Evolutionary conservation across 805 yeast genomes (phyloP).

Genomic region (Wickerhamiella siamensis): DNA sequence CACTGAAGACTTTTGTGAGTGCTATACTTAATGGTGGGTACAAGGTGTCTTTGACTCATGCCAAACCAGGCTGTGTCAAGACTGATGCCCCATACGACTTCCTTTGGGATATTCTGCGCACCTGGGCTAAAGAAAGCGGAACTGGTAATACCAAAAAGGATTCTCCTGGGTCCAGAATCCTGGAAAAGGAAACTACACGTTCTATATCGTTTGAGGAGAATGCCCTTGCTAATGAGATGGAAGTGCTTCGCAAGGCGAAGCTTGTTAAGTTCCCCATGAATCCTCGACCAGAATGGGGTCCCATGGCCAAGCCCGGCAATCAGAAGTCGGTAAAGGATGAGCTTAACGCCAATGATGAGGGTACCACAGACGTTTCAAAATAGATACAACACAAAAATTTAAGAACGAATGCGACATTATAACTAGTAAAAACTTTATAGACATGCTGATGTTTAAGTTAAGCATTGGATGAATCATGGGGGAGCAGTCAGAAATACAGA

Average conservation of each 20-base stretch:
- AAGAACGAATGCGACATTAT: slow-evolving; percentile 5
- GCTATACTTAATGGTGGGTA: slow-evolving; percentile 80
- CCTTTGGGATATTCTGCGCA: slow-evolving; percentile 57
- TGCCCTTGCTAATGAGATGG: slow-evolving; percentile 45
- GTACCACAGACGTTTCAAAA: not conserved
- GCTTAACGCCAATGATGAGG: not conserved
- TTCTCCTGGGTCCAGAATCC: slow-evolving; percentile 23
- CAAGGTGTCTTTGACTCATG: slow-evolving; percentile 76
- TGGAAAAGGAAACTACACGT: slow-evolving; percentile 18
- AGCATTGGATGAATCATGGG: not conserved
- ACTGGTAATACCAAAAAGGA: slow-evolving; percentile 18
- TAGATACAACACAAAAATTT: slow-evolving; percentile 27
- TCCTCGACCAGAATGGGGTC: slow-evolving; percentile 96
- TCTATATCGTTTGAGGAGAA: slow-evolving; percentile 39
- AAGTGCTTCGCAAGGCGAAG: slow-evolving; percentile 54
- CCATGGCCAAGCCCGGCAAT: slow-evolving; percentile 46
- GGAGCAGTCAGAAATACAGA: slow-evolving; percentile 1
- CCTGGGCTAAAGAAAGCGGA: slow-evolving; percentile 39
- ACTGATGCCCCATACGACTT: slow-evolving; percentile 80
- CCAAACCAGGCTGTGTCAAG: slow-evolving; percentile 70
- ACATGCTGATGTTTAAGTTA: no score
- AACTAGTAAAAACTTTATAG: no score
- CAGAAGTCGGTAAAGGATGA: not conserved
- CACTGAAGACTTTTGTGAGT: slow-evolving; percentile 53
- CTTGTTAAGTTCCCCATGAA: slow-evolving; percentile 82